phyloP scores from a whole-genome alignment of 805 yeast genomes.

The Kuraishia capsulata region DNA sequence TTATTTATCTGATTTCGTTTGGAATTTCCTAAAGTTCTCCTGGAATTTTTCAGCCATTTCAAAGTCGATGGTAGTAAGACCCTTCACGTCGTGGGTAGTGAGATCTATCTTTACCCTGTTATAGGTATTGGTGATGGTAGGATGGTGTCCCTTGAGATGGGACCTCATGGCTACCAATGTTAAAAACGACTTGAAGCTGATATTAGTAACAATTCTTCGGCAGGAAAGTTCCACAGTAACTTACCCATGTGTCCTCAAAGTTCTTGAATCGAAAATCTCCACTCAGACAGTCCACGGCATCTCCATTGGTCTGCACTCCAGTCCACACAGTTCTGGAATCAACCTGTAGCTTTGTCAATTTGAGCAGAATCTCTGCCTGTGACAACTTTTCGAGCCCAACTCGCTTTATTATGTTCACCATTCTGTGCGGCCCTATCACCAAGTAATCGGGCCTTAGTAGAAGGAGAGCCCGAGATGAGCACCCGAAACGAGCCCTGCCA shows the following conservation, averaged over 20 bases:
- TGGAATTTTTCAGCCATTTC: constrained; percentile 43
- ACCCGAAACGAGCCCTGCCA: too few species aligned
- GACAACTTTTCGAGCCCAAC: too few species aligned
- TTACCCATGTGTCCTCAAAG: constrained; percentile 55
- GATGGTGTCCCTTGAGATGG: constrained; percentile 60
- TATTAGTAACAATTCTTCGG: neutral
- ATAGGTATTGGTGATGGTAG: constrained; percentile 56
- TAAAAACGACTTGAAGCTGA: constrained; percentile 36
- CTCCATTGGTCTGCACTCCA: too few species aligned
- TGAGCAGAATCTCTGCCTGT: too few species aligned
- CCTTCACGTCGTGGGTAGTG: constrained; percentile 57
- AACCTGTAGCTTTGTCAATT: neutral
- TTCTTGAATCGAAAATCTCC: constrained; percentile 33
- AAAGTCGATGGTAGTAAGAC: constrained; percentile 48
- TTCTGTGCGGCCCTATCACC: too few species aligned
- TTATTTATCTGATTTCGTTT: neutral
- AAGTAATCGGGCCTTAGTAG: too few species aligned
- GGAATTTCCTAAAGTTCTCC: constrained; percentile 16
- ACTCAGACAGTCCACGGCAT: too few species aligned
- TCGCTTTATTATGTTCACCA: neutral
- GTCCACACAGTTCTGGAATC: too few species aligned
- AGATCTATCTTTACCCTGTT: constrained; percentile 44
- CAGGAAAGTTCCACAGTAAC: constrained; percentile 1
- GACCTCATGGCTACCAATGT: constrained; percentile 48
- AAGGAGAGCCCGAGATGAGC: too few species aligned